phyloP scores from a whole-genome alignment of 2,329 filamentous ascomycete species.

The Penicillium sp. region DNA sequence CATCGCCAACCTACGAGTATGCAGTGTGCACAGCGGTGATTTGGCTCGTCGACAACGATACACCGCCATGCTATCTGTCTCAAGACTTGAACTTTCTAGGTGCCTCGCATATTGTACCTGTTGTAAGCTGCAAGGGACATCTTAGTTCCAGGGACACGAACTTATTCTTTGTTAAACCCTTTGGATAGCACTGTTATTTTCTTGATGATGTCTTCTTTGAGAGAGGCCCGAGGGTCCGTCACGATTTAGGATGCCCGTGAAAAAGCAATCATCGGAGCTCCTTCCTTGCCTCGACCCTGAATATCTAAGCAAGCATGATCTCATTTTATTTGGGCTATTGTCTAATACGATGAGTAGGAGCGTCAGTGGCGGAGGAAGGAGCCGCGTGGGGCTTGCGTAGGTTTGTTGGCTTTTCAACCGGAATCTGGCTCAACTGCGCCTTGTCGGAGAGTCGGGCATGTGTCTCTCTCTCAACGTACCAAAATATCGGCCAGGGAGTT shows the following conservation, averaged over 20 bases:
- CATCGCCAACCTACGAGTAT: too few relatives aligned
- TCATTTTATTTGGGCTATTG: background rate
- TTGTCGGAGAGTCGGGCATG: too few relatives aligned
- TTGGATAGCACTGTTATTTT: too few relatives aligned
- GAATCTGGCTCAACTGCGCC: too few relatives aligned
- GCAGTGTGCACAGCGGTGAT: too few relatives aligned
- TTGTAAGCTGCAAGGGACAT: background rate
- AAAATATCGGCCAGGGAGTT: too few relatives aligned
- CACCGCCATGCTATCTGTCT: background rate
- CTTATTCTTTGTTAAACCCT: too few relatives aligned
- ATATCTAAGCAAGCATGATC: background rate
- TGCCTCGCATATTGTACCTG: background rate
- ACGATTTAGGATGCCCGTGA: background rate
- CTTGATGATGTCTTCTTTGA: too few relatives aligned
- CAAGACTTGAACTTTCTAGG: background rate
- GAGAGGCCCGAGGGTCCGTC: background rate
- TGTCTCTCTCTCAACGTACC: too few relatives aligned
- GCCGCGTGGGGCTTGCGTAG: too few relatives aligned
- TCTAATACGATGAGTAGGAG: background rate
- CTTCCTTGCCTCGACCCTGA: background rate
- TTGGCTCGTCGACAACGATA: background rate
- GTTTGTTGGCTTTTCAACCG: too few relatives aligned
- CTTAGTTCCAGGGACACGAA: background rate
- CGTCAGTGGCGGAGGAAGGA: too few relatives aligned
- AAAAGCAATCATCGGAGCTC: background rate